A percentile compares a stretch with the other conserved stretches of the same genome.
phyloP scores from a whole-genome alignment of 1,284 basidiomycete species.

The Pseudomicrostroma phylloplanum region DNA sequence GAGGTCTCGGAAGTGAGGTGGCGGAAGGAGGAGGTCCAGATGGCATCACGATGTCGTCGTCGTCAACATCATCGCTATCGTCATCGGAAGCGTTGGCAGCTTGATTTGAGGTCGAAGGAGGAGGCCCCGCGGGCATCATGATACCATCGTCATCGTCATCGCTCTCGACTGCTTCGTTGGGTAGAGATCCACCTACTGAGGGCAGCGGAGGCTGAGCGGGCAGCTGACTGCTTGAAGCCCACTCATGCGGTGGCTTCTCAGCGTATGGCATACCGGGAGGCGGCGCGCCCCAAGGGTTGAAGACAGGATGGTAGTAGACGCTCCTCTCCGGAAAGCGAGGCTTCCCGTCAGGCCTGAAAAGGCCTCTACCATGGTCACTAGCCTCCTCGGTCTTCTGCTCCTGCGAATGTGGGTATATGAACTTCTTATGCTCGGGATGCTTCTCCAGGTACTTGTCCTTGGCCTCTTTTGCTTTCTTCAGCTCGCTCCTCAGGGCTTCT shows the following conservation, averaged over 20 bases:
- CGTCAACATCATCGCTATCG: conserved; percentile 1
- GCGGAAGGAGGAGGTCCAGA: conserved; percentile 20
- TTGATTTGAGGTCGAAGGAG: conserved; percentile 8
- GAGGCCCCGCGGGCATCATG: conserved; percentile 40
- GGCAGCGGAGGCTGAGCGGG: not conserved
- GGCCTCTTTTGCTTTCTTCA: conserved; percentile 21
- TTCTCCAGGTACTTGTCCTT: conserved; percentile 18
- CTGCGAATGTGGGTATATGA: conserved; percentile 52
- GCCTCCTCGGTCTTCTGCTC: conserved; percentile 48
- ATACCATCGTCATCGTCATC: conserved; percentile 41
- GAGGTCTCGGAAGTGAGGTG: conserved; percentile 15
- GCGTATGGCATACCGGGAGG: conserved; percentile 92
- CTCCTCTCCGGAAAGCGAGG: conserved; percentile 55
- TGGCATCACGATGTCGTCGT: conserved; percentile 11
- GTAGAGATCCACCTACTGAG: conserved; percentile 8
- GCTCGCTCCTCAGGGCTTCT: conserved; percentile 15
- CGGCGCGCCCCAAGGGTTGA: conserved; percentile 91
- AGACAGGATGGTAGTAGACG: conserved; percentile 82
- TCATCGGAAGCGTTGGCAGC: not conserved
- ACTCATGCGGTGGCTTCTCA: conserved; percentile 56
- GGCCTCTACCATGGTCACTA: conserved; percentile 61
- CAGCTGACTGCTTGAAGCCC: not conserved
- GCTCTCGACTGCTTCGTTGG: conserved; percentile 30
- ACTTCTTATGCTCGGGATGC: conserved; percentile 18
- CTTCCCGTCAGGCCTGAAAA: conserved; percentile 7